Conservation (phyloP, 192 early-diverging fungal species). For the Coemansia sp. region DNA sequence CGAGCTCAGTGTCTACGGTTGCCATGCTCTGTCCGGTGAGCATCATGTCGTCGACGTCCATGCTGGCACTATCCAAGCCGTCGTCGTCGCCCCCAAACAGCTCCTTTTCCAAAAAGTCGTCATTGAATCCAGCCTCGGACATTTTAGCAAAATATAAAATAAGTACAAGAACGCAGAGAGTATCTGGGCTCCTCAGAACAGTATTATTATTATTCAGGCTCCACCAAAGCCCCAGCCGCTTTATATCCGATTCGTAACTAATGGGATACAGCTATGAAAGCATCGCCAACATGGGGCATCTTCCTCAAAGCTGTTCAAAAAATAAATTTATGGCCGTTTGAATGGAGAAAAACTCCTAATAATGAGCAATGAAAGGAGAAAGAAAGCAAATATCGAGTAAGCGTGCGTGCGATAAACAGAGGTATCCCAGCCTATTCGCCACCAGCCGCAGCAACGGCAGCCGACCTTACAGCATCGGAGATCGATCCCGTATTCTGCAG, state of each 20-base stretch:
- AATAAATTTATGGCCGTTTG: too few species aligned
- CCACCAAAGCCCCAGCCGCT: too few species aligned
- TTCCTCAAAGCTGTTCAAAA: too few species aligned
- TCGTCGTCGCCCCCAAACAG: slow-evolving; percentile 51
- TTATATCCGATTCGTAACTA: too few species aligned
- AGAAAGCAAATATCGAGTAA: background rate
- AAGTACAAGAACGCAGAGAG: background rate
- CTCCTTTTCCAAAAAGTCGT: slow-evolving; percentile 52
- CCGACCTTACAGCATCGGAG: background rate
- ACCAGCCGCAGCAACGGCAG: background rate
- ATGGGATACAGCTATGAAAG: too few species aligned
- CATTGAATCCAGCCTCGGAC: slow-evolving; percentile 43
- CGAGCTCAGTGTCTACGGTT: slow-evolving; percentile 3
- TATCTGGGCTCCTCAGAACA: too few species aligned
- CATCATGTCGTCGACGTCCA: slow-evolving; percentile 50
- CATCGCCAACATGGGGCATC: too few species aligned
- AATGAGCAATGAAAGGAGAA: slow-evolving; percentile 2
- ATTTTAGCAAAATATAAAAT: slow-evolving; percentile 15
- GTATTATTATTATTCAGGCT: too few species aligned
- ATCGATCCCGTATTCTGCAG: slow-evolving; percentile 42
- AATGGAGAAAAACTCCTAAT: too few species aligned
- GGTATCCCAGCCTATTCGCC: background rate
- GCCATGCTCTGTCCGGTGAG: slow-evolving; percentile 20
- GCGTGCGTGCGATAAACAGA: background rate
- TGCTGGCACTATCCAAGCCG: slow-evolving; percentile 25